Base-by-base conservation (phyloP, 257 asterid genomes). In the Solanum medicagineum region DNA sequence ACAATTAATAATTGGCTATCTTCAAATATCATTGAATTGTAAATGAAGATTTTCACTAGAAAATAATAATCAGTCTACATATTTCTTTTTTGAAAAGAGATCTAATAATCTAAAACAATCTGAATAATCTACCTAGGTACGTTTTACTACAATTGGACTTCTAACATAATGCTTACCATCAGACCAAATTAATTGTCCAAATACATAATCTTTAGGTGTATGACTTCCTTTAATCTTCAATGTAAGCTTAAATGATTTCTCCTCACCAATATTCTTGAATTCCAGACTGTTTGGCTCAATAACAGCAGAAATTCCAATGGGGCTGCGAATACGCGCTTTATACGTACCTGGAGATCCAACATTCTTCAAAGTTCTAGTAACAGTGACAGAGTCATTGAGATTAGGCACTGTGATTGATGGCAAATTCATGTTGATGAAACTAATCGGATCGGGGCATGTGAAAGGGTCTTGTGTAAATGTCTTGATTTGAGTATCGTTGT, bases 101-200 rank as follows among this genome's bases (percentile, higher is more conserved):
- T 36, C 42, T 5, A 36, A 36, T 36, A 36, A 36, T 36, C 42
- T 36, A 36, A 36, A 45, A 68, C 24, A 68, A 44, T 36, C 13
- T 19, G 29, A 53, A 2, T 0, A 8, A 4, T 14, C 7, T 20
- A 44, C 1, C 63, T 74, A 49, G 75, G 55, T 40, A 55, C 88
- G 84, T 81, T 91, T 93, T 68, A 93, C 97, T 26, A 92, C 95
- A 86, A 95, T 92, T 47, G 97, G 96, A 96, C 96, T 96, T 85
- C 96, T 93, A 1, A 92, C 99, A 83, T 87, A 87, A 69, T 96
- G 99, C 75, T 87, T 91, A 59, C 95, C 93, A 91, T 96, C 98
- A 57, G 93, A 92, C 99, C 99, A 94, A 65, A 42, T 90, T 90
- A 95, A 84, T 87, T 90, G 89, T 1, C 98, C 98, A 88, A 95